These are phyloP conservation scores for Nasturtium officinale DNA, from an alignment of 345 rosid genomes.

Conservation along the genomic window DNA sequence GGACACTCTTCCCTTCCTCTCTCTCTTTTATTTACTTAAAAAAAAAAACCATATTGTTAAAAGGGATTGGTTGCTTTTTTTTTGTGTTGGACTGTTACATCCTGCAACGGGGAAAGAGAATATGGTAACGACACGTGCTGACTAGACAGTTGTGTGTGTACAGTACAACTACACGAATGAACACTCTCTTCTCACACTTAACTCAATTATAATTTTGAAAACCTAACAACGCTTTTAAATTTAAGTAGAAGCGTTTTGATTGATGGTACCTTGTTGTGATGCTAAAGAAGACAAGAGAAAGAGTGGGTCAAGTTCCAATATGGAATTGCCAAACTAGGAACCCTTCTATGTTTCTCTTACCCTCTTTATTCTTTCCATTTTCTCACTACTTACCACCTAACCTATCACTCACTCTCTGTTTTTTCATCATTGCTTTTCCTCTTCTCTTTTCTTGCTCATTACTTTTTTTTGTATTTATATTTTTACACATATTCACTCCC, in stretches of 20 bases:
- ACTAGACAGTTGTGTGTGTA: slow-evolving; percentile 37
- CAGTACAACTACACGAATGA: slow-evolving; percentile 28
- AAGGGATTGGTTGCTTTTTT: slow-evolving; percentile 28
- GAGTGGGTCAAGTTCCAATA: slow-evolving; percentile 38
- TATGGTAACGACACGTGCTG: slow-evolving; percentile 39
- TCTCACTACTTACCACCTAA: slow-evolving; percentile 29
- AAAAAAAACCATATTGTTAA: no score
- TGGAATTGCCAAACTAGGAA: slow-evolving; percentile 30
- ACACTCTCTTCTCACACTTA: slow-evolving; percentile 11
- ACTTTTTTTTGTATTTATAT: neutral
- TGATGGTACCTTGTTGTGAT: slow-evolving; percentile 30
- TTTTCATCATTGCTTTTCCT: slow-evolving; percentile 22
- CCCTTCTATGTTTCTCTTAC: slow-evolving; percentile 34
- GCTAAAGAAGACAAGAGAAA: slow-evolving; percentile 30
- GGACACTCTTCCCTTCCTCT: neutral
- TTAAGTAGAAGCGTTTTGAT: neutral
- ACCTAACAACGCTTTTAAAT: neutral
- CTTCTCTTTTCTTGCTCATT: neutral
- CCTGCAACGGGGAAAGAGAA: slow-evolving; percentile 11
- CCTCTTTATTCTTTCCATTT: slow-evolving; percentile 28
- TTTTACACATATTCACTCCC: neutral
- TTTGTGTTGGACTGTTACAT: slow-evolving; percentile 32
- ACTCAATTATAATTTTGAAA: slow-evolving; percentile 29
- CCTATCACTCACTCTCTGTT: slow-evolving; percentile 11
- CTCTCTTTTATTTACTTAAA: neutral